Conservation (phyloP, 768 basidiomycete species). For the Chalciporus sphaerocephalus region DNA sequence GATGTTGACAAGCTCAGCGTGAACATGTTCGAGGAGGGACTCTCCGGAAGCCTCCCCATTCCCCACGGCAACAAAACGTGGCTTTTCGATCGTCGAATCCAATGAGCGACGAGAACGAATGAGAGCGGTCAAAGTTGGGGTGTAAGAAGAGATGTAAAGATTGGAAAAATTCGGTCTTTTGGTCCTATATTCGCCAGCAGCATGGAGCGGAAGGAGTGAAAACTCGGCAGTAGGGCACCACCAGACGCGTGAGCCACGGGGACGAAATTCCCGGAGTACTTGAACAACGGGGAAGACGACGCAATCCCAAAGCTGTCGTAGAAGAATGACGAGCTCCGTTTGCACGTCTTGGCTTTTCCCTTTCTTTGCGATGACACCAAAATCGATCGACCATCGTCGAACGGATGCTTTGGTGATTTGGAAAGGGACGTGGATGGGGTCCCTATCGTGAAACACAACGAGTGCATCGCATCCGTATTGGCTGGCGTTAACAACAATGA, state of each 20-base stretch:
- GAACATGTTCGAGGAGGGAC: not conserved
- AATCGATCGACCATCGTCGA: not conserved
- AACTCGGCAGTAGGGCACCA: constrained; percentile 17
- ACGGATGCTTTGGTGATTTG: not conserved
- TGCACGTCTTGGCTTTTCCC: not conserved
- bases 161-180: not conserved
- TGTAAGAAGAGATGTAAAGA: constrained; percentile 19
- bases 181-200: constrained; percentile 27
- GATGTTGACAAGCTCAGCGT: not conserved
- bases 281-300: constrained; percentile 4
- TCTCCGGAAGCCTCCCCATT: not conserved
- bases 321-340: not conserved
- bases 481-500: constrained; percentile 4
- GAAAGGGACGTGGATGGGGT: constrained; percentile 1
- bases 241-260: constrained; percentile 6
- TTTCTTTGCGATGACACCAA: not conserved
- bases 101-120: constrained; percentile 1
- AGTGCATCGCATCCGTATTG: constrained; percentile 6
- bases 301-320: constrained; percentile 5
- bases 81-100: not conserved
- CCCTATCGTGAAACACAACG: constrained; percentile 2
- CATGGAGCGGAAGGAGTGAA: constrained; percentile 33
- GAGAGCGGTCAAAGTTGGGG: constrained; percentile 16
- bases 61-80: not conserved
- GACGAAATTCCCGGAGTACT: not conserved